Evolutionary conservation across 208 protist species (phyloP), one percentile per base, ranked within the genome.

Genomic region (Crithidia acanthocephali): DNA sequence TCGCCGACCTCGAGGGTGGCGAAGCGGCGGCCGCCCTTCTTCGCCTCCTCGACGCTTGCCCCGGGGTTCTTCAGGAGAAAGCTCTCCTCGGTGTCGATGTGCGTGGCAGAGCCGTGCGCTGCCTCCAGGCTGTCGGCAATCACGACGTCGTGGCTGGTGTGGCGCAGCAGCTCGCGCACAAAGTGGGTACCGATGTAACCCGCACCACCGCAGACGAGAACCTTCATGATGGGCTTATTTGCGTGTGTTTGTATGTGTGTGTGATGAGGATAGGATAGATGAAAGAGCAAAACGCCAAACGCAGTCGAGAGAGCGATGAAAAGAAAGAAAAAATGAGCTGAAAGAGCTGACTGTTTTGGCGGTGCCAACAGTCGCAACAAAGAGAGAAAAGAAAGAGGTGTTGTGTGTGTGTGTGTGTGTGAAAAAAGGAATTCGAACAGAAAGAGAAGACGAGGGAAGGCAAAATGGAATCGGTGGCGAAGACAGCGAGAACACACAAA

Each of bases 181-280:
- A 98, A 98, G 74, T 99, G 98, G n/a, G 83, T 94, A 3, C 98
- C 98, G 72, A 99, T 99, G 82, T 98, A 99, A 10, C 98, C 98
- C 22, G 97, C 94, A 20, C 98, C 98, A 47, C 98, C 98, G 68
- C 95, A 98, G 44, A 99, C 95, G 22, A 99, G 84, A 68, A 99
- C 86, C 30, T 67, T 71, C 91, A 93, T 95, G 32, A 13, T 70
- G 47, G n/a, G n/a, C n/a, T n/a, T n/a, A n/a, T n/a, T n/a, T n/a
- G n/a, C n/a, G n/a, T n/a, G n/a, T n/a, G n/a, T n/a, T n/a, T n/a
- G n/a, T n/a, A n/a, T n/a, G n/a, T n/a, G n/a, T n/a, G n/a, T n/a
- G n/a, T n/a, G n/a, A n/a, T n/a, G n/a, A n/a, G n/a, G n/a, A n/a
- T n/a, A n/a, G n/a, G n/a, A n/a, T n/a, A n/a, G n/a, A n/a, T n/a